Base-by-base conservation (phyloP, 1,284 basidiomycete species). In the Apiotrichum veenhuisii region DNA sequence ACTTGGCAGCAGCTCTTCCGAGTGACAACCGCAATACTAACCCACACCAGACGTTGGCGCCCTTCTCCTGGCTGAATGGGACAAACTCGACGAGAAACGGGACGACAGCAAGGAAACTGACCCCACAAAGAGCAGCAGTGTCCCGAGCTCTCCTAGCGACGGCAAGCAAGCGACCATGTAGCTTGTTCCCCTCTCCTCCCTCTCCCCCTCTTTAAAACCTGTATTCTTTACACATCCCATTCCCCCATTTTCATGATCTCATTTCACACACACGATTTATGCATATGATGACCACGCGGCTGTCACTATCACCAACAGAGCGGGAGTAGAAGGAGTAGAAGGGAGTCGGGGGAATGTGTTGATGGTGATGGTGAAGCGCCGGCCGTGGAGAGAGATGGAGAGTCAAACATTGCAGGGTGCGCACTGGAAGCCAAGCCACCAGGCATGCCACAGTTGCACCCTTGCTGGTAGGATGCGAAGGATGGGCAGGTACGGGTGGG, bases 11-110 rank as follows among this genome's bases (percentile, higher is more conserved):
- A 14, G 10, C 12, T 4, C 18, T 18, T 36, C n/a, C 7, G 23
- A 44, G 26, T 25, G 25, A 27, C 23, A 27, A 26, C 11, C 40
- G 20, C 4, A 30, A 12, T 30, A 30, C 27, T 33, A 8, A 46
- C 18, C 27, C 14, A 9, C 45, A 2, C 10, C 54, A 77, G 75
- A 71, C n/a, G 83, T 92, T 36, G 91, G 89, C 8, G 80, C 84
- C 57, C 79, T 78, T 65, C 74, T 96, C 48, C 67, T 95, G 57
- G 84, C 86, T 1, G 88, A 91, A 67, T 95, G 91, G 91, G 79
- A 83, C 44, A 74, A 66, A 43, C 69, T 63, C 25, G 65, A 68
- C 30, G 30, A n/a, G n/a, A n/a, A n/a, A n/a, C n/a, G n/a, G n/a
- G n/a, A n/a, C 30, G 23, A 26, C 38, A 9, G 51, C 11, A 49